Percentiles rank a stretch among this genome's conserved stretches.
These are phyloP conservation scores for Lepidium sativum DNA, from an alignment of 345 rosid species.

Conservation along the genomic window DNA sequence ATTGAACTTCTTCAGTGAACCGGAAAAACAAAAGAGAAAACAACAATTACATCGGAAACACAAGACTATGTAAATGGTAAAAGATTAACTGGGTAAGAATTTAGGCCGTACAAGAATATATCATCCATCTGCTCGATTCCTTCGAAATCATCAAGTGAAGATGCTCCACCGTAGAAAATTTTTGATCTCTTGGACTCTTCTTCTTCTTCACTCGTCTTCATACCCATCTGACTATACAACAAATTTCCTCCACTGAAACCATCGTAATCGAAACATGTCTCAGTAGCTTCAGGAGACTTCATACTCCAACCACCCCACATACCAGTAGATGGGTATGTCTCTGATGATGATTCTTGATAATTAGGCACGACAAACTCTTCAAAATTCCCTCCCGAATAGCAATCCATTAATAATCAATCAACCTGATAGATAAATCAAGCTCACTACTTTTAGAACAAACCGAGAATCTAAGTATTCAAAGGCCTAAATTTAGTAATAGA, in stretches of 20 bases:
- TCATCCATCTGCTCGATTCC: slow-evolving; percentile 59
- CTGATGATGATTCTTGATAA: slow-evolving; percentile 24
- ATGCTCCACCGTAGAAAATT: slow-evolving; percentile 17
- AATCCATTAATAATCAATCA: slow-evolving; percentile 23
- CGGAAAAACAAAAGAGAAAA: neutral
- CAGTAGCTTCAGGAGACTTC: slow-evolving; percentile 22
- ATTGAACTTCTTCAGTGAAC: slow-evolving; percentile 26
- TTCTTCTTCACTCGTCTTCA: slow-evolving; percentile 20
- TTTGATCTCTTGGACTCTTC: slow-evolving; percentile 23
- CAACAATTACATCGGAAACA: slow-evolving; percentile 14
- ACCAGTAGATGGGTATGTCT: slow-evolving; percentile 20
- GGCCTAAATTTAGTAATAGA: neutral
- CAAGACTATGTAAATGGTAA: neutral
- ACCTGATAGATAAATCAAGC: neutral
- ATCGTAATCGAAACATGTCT: slow-evolving; percentile 22
- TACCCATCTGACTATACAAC: slow-evolving; percentile 21
- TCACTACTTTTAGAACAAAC: slow-evolving; percentile 10
- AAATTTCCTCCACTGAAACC: slow-evolving; percentile 7
- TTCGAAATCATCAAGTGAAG: slow-evolving; percentile 35
- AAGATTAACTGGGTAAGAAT: neutral
- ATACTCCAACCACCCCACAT: slow-evolving; percentile 31
- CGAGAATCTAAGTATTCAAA: neutral
- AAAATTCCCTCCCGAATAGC: slow-evolving; percentile 12
- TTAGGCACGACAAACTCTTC: slow-evolving; percentile 24
- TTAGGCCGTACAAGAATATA: slow-evolving; percentile 58